Percentiles rank a stretch among this genome's conserved stretches.
These are phyloP conservation scores for Fraxinus floribunda DNA, from an alignment of 305 asterid species.

Conservation along the genomic window DNA sequence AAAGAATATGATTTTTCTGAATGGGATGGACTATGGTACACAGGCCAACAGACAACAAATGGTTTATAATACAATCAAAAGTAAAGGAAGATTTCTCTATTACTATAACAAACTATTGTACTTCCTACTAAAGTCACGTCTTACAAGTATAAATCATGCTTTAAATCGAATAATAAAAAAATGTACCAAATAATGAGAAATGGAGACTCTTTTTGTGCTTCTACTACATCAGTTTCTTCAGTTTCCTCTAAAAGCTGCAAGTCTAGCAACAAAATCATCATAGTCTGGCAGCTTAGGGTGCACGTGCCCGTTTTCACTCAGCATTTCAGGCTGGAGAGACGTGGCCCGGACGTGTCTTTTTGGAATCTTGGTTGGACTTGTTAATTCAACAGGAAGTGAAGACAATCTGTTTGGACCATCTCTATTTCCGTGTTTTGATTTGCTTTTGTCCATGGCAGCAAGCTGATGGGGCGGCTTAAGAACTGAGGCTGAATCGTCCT, in stretches of 20 bases:
- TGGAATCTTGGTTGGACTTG: slow-evolving; percentile 28
- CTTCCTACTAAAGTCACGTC: neutral
- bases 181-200: neutral
- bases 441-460: slow-evolving; percentile 16
- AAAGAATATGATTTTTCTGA: neutral
- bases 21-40: neutral
- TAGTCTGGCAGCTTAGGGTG: slow-evolving; percentile 84
- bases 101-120: slow-evolving; percentile 2
- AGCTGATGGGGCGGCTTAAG: slow-evolving; percentile 23
- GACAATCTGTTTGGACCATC: slow-evolving; percentile 39
- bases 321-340: slow-evolving; percentile 48
- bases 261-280: slow-evolving; percentile 71
- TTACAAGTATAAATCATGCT: neutral
- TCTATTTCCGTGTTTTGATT: slow-evolving; percentile 26
- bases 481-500: slow-evolving; percentile 20
- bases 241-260: slow-evolving; percentile 52
- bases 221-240: slow-evolving; percentile 8
- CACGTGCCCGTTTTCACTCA: slow-evolving; percentile 41
- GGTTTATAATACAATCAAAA: neutral
- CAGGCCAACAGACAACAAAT: slow-evolving; percentile 4
- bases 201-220: neutral
- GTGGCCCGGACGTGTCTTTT: slow-evolving; percentile 46
- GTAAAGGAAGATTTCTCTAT: neutral
- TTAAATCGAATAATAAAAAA: neutral
- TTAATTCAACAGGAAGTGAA: slow-evolving; percentile 52